Evolutionary conservation across 1,139 yeast genomes (phyloP).

Genomic region (Blastobotrys elegans): DNA sequence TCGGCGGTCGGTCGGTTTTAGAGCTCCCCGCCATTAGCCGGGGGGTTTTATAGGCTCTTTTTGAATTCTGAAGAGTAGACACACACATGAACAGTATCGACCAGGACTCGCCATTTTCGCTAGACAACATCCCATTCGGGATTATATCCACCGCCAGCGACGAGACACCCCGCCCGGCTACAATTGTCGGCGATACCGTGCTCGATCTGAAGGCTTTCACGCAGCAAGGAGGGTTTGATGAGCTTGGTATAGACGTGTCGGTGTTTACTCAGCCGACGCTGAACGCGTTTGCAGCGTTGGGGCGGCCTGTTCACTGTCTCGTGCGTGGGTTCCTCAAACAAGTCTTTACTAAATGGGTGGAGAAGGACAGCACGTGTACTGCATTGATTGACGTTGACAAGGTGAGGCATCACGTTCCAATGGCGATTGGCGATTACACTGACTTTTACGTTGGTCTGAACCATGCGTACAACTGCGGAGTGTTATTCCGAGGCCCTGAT

Average conservation of each 20-base stretch:
- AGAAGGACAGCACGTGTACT: constrained; percentile 18
- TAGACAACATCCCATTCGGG: constrained; percentile 25
- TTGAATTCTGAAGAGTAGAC: too few relatives aligned
- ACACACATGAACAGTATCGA: too few relatives aligned
- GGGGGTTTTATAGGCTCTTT: too few relatives aligned
- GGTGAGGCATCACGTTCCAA: constrained; percentile 21
- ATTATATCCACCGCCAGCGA: constrained; percentile 19
- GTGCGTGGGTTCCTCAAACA: constrained; percentile 23
- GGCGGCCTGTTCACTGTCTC: constrained; percentile 18
- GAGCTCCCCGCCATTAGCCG: too few relatives aligned
- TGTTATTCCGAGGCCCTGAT: constrained; percentile 24
- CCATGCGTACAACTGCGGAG: constrained; percentile 28
- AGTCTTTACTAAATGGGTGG: constrained; percentile 18
- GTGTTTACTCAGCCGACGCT: constrained; percentile 18
- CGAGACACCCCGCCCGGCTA: constrained; percentile 19
- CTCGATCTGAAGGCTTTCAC: constrained; percentile 21
- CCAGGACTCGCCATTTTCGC: constrained; percentile 20
- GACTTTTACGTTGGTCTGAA: constrained; percentile 26
- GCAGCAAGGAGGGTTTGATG: constrained; percentile 18
- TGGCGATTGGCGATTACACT: constrained; percentile 27
- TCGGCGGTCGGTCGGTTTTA: too few relatives aligned
- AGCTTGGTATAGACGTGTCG: constrained; percentile 8
- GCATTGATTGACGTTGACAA: constrained; percentile 12
- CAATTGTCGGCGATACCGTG: constrained; percentile 21
- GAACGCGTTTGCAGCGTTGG: constrained; percentile 25